These are phyloP conservation scores for Ogataea trehaloabstinens DNA, from an alignment of 805 yeast species.

Conservation along the genomic window DNA sequence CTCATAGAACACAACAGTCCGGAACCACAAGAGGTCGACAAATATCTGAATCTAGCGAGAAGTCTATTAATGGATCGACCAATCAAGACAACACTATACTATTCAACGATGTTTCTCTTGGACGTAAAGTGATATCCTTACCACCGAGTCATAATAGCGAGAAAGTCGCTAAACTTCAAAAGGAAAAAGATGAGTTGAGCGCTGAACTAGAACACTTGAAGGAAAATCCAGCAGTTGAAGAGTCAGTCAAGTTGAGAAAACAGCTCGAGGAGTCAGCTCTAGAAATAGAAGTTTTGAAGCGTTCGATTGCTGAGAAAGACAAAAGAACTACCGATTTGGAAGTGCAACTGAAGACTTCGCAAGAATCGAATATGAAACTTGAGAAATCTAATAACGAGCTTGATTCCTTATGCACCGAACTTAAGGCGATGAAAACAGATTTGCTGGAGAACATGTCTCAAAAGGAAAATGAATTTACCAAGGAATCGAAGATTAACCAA, in stretches of 20 bases:
- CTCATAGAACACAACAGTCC: conserved; percentile 16
- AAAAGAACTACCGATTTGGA: conserved; percentile 11
- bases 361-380: conserved; percentile 9
- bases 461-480: conserved; percentile 56
- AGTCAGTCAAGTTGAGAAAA: conserved; percentile 12
- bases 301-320: conserved; percentile 15
- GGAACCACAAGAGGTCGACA: conserved; percentile 7
- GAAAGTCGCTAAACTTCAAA: conserved; percentile 20
- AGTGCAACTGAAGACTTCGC: conserved; percentile 6
- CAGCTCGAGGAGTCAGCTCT: conserved; percentile 17
- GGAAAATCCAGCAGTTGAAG: conserved; percentile 11
- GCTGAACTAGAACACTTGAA: conserved; percentile 15
- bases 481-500: conserved; percentile 50
- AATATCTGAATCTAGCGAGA: conserved; percentile 7
- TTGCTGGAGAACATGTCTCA: conserved; percentile 65
- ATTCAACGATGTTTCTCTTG: conserved; percentile 19
- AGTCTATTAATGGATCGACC: conserved; percentile 1
- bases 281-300: conserved; percentile 17
- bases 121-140: conserved; percentile 23
- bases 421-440: conserved; percentile 53
- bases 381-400: conserved; percentile 12
- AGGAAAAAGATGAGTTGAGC: conserved; percentile 22
- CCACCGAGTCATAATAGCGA: conserved; percentile 31
- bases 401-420: conserved; percentile 18
- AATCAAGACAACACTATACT: conserved; percentile 17